Base-by-base conservation (phyloP, 345 rosid species). In the Lenwebbia sp. region DNA sequence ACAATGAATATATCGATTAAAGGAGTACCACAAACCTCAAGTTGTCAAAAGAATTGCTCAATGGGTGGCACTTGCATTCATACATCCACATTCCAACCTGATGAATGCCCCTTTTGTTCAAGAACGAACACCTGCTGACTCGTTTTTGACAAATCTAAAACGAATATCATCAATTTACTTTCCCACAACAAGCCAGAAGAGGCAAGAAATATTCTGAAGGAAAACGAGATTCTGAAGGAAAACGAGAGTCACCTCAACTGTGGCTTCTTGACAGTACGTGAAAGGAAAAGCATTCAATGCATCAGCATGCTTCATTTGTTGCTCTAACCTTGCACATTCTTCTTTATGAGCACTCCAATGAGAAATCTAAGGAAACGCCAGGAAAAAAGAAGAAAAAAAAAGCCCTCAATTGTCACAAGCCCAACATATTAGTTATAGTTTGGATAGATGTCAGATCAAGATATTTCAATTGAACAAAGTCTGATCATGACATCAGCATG, bases 271-370 rank as follows among this genome's bases (percentile, higher is more conserved):
- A 82, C 96, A 65, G 82, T 93, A 97, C 54, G 95, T 88, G 89
- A 97, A 96, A 54, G 98, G 99, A 85, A 95, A 96, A 90, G 95
- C 94, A 86, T 93, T 93, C 86, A 96, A 84, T 40, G 41, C 49
- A 89, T 94, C 95, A 7, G 88, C 88, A 55, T 86, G 91, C 87
- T 90, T 90, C 99, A 97, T 97, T 87, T 97, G 98, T 84, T 92
- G 91, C 90, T 92, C 95, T 51, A 97, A 84, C 88, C 99, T 95
- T 81, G 90, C 92, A 88, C 99, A 97, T 90, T 96, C 99, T 87
- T 90, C 92, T 88, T 93, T 95, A 70, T 97, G 98, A 85, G 90
- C 92, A 85, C 88, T 94, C 98, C 99, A 90, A 87, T 96, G 98
- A 37, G 84, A 93, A 87, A 86, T 84, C 98, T 95, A 37, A 70